Evolutionary conservation across 352 stramenopile genomes (phyloP), one percentile per base, ranked within the genome.

Genomic region (Phytopythium montanum): DNA sequence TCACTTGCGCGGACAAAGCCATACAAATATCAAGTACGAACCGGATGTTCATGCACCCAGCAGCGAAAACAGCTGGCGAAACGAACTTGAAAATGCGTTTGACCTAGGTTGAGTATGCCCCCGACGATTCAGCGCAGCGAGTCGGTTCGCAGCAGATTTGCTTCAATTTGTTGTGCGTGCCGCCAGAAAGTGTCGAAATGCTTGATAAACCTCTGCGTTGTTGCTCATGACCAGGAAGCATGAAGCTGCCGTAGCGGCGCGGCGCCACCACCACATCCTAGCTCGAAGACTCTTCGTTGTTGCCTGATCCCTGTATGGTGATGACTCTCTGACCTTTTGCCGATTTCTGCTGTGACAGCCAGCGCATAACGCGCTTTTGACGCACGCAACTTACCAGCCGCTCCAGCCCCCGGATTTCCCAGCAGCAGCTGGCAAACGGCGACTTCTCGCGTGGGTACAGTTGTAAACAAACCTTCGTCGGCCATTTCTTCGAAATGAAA

Each of bases 61-160:
- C 39, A 45, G 39, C 14, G 39, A 45, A 45, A 45, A 45, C 39
- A 45, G 39, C 39, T 45, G 39, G 39, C 39, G 39, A 45, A 45
- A 45, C 36, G 16, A 16, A n/a, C 2, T 42, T 42, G 36, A n/a
- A n/a, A n/a, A n/a, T n/a, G 16, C 4, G 13, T 42, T 42, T 42
- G 36, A 8, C 18, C 36, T 14, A 45, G 3, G 18, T 45, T 45
- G 2, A 12, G 39, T 12, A 23, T 45, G 39, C 38, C 2, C 4
- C 0, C 5, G 18, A 8, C 5, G 19, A 19, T 12, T n/a, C 39
- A 45, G 39, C 36, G 7, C 36, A 42, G 36, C 36, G 36, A 45
- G 39, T 45, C 39, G 23, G 39, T 45, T 45, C 16, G 18, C 39
- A 45, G 16, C 39, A 1, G 36, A 18, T 42, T 42, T 42, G 13